Percentiles rank a stretch among this genome's conserved stretches.
Evolutionary conservation across 805 yeast genomes (phyloP).

Genomic region (Saturnispora ahearnii): DNA sequence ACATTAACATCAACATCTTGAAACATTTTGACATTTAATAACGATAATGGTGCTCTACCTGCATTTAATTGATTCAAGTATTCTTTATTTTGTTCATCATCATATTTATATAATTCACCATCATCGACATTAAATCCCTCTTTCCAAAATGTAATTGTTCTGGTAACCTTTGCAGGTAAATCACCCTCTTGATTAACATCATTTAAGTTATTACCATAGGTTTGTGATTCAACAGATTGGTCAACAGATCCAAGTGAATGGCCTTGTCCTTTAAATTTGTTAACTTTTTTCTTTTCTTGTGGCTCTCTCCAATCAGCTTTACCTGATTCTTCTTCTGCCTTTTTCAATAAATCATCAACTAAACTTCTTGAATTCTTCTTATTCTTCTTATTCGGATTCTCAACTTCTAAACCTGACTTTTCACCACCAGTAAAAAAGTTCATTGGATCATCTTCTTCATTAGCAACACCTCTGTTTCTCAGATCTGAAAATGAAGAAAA

Average conservation of each 20-base stretch:
- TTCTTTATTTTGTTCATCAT: slow-evolving; percentile 80
- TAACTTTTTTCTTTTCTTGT: slow-evolving; percentile 18
- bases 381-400: slow-evolving; percentile 47
- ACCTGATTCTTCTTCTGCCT: slow-evolving; percentile 57
- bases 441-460: slow-evolving; percentile 29
- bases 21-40: slow-evolving; percentile 76
- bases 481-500: slow-evolving; percentile 29
- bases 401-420: slow-evolving; percentile 71
- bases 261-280: slow-evolving; percentile 41
- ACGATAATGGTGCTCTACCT: slow-evolving; percentile 84
- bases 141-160: slow-evolving; percentile 91
- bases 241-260: slow-evolving; percentile 43
- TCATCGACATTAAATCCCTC: slow-evolving; percentile 95
- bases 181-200: slow-evolving; percentile 19
- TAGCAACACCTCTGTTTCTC: slow-evolving; percentile 23
- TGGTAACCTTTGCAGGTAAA: slow-evolving; percentile 43
- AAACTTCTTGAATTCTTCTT: slow-evolving; percentile 32
- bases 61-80: slow-evolving; percentile 72
- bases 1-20: slow-evolving; percentile 92
- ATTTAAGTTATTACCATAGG: slow-evolving; percentile 11
- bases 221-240: slow-evolving; percentile 27
- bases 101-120: slow-evolving; percentile 77
- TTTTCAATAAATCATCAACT: slow-evolving; percentile 51
- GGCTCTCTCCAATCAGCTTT: slow-evolving; percentile 32
- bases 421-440: slow-evolving; percentile 53